Evolutionary conservation across 2,329 filamentous ascomycete genomes (phyloP), one percentile per base, ranked within the genome.

Genomic region (Alternaria postmessia): DNA sequence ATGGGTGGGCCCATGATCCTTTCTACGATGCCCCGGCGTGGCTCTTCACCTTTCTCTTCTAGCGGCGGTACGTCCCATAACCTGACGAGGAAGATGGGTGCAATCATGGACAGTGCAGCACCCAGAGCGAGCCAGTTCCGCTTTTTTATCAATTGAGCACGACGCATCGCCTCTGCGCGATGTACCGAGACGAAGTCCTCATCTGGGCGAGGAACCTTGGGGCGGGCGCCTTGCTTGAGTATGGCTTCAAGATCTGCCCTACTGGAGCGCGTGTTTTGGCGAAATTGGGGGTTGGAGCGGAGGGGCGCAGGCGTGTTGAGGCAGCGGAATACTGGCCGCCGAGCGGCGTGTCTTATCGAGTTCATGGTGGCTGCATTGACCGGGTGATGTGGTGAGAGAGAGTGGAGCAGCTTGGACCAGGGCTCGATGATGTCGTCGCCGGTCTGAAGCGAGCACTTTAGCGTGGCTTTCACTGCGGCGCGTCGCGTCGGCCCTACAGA

Each of bases 71-170:
- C 44, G 32, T 76, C 74, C 74, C 72, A 75, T 5, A 75, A 57
- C 34, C 66, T 65, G 16, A 79, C 69, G 7, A 79, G 62, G 56
- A 79, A 60, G 16, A 79, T 74, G 42, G 77, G 76, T 8, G 72
- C 71, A 26, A 76, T 72, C 75, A 79, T 79, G 28, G 74, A 78
- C 12, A 78, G 51, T 0, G 70, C 73, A 14, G 74, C 75, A 30
- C 77, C 78, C 4, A 77, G 60, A 4, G 71, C 71, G 1, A 77
- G 71, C 69, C 74, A 76, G 39, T 78, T 79, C 30, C 72, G 62
- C 56, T 67, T 62, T 44, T 67, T 65, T 14, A 68, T 65, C n/a
- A 66, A 58, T 7, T 70, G 59, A 14, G 73, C 73, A 1, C 73
- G 69, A n/a, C 72, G 70, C 5, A 74, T 57, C 2, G 69, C 69